Percentiles rank a stretch among this genome's conserved stretches.
Conservation (phyloP, 495 filamentous ascomycete genomes). For the Aspergillus avenaceus region DNA sequence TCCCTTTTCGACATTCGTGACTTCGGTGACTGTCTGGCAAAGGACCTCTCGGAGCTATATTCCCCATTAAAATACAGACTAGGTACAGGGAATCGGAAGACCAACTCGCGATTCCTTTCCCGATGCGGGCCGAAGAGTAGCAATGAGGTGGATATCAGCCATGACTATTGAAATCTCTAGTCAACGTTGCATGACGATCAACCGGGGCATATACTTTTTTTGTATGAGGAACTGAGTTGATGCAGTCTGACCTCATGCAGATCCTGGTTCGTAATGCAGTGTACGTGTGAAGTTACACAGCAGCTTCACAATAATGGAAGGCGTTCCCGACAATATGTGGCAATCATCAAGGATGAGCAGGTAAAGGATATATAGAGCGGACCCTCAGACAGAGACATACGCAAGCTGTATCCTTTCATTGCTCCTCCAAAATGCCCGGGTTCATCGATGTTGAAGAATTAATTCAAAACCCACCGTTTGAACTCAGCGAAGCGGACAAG, state of each 20-base stretch:
- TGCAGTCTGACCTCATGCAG: background rate
- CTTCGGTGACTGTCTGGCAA: background rate
- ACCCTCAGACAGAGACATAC: background rate
- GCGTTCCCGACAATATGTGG: background rate
- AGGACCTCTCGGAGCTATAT: slow-evolving; percentile 6
- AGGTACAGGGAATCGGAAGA: background rate
- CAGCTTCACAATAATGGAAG: background rate
- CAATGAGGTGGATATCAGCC: slow-evolving; percentile 6
- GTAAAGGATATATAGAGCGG: background rate
- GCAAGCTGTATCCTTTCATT: background rate
- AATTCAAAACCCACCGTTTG: slow-evolving; percentile 1
- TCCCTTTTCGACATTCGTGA: background rate
- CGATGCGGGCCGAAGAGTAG: background rate
- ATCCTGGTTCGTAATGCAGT: background rate
- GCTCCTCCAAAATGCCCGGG: background rate
- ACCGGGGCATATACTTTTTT: too few species aligned
- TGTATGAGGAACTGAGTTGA: too few species aligned
- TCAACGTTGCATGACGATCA: too few species aligned
- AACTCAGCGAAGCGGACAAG: slow-evolving; percentile 2
- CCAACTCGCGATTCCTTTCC: slow-evolving; percentile 1
- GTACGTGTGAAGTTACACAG: background rate
- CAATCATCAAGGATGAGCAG: background rate
- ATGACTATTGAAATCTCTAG: too few species aligned
- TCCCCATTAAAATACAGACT: background rate
- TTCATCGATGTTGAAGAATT: slow-evolving; percentile 1